Evolutionary conservation across 2,329 filamentous ascomycete species (phyloP).

Genomic region (Beauveria bassiana): DNA sequence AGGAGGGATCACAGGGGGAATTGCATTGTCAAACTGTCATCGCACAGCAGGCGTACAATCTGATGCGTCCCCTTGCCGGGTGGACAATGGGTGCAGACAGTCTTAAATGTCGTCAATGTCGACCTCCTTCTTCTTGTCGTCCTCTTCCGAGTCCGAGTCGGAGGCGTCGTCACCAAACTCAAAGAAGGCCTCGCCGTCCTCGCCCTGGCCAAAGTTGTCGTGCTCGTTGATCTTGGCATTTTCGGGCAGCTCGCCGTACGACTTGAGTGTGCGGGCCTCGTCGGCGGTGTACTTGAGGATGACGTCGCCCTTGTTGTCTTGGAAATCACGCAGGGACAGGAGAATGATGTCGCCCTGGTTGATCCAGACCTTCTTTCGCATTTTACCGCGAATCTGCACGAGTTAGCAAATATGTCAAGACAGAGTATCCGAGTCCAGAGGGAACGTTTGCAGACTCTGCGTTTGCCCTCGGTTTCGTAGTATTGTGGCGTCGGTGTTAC

Average conservation of each 20-base stretch:
- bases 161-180: slow-evolving; percentile 94
- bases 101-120: slow-evolving; percentile 91
- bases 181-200: slow-evolving; percentile 93
- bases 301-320: slow-evolving; percentile 94
- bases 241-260: slow-evolving; percentile 95
- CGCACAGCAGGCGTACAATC: background rate
- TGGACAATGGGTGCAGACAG: background rate
- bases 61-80: background rate
- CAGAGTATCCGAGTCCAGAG: background rate
- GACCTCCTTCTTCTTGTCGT: slow-evolving; percentile 63
- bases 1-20: background rate
- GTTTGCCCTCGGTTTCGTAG: background rate
- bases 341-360: slow-evolving; percentile 96
- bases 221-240: slow-evolving; percentile 99
- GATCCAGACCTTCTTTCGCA: slow-evolving; percentile 99
- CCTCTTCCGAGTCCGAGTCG: slow-evolving; percentile 40
- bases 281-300: slow-evolving; percentile 95
- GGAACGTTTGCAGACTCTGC: background rate
- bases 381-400: slow-evolving; percentile 66
- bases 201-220: slow-evolving; percentile 85
- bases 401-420: slow-evolving; percentile 37
- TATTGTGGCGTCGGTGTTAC: background rate
- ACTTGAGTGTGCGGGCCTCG: slow-evolving; percentile 90
- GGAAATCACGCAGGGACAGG: slow-evolving; percentile 81
- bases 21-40: background rate